phyloP scores from a whole-genome alignment of 345 rosid species.

The Citrus unshiu region DNA sequence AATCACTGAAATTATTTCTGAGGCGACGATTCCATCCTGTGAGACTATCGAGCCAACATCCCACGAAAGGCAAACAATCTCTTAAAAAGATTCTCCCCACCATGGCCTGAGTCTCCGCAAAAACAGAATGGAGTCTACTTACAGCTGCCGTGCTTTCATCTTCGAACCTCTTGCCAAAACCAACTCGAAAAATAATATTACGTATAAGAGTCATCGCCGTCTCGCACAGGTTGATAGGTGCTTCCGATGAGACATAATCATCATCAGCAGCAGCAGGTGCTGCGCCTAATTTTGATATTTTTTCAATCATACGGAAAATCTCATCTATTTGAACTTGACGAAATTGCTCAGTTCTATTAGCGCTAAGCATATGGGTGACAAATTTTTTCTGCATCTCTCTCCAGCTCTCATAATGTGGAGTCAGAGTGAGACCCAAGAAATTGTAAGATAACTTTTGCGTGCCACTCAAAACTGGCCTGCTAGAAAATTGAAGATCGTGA shows the following conservation, averaged over 20 bases:
- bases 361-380: too few species aligned
- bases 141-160: constrained; percentile 22
- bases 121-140: constrained; percentile 17
- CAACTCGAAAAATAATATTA: constrained; percentile 28
- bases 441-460: neutral
- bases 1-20: constrained; percentile 29
- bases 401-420: neutral
- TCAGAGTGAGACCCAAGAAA: neutral
- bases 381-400: too few species aligned
- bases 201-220: constrained; percentile 18
- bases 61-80: too few species aligned
- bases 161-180: constrained; percentile 36
- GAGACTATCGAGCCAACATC: neutral
- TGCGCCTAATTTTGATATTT: neutral
- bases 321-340: too few species aligned
- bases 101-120: constrained; percentile 3
- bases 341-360: too few species aligned
- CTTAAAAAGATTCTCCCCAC: too few species aligned
- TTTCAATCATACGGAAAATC: too few species aligned
- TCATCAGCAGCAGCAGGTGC: too few species aligned
- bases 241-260: neutral
- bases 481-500: neutral
- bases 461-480: neutral
- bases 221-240: constrained; percentile 22
- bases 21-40: constrained; percentile 23